Evolutionary conservation across 2,329 filamentous ascomycete species (phyloP), one percentile per base, ranked within the genome.

Genomic region (Colletotrichum cordylinicola): DNA sequence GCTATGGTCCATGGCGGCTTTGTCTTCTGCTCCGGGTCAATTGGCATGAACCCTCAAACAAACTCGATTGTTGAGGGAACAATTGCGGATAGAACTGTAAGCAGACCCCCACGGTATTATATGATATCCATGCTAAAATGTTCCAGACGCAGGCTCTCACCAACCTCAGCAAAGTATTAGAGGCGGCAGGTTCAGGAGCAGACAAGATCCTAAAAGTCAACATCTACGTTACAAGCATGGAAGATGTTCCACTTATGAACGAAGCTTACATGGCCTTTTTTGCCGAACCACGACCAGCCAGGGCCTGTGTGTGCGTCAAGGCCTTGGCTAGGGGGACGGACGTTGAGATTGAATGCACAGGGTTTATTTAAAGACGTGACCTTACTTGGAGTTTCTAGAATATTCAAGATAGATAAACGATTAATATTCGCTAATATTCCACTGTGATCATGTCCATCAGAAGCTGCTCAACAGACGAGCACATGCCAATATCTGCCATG

Each of bases 401-500:
- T 24, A 15, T 21, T 21, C 4, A 0, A 21, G 12, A 52, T 2
- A 13, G 43, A 18, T 21, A 4, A 21, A 52, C 2, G 43, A 52
- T n/a, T 10, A 13, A 2, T 7, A 52, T 4, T 13, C n/a, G 0
- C 43, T 52, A 52, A 21, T 52, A 52, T 13, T 21, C 43, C 2
- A 52, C 43, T 2, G n/a, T 52, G 89, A 52, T 52, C 43, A 52
- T 52, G 43, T 52, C 43, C 43, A 52, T 52, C 43, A 52, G 43
- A 52, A 52, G 43, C 43, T 52, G 43, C 43, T 52, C 43, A 12
- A 52, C n/a, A 52, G 43, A 52, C 13, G 43, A 52, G 43, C 43
- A 52, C n/a, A 52, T 52, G n/a, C 43, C 43, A 24, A 52, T 52
- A 52, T 52, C 43, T 8, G 43, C 43, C 43, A 52, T 52, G 12